Conservation (phyloP, 2,329 filamentous ascomycete genomes). For the Verticillium tricorpus region DNA sequence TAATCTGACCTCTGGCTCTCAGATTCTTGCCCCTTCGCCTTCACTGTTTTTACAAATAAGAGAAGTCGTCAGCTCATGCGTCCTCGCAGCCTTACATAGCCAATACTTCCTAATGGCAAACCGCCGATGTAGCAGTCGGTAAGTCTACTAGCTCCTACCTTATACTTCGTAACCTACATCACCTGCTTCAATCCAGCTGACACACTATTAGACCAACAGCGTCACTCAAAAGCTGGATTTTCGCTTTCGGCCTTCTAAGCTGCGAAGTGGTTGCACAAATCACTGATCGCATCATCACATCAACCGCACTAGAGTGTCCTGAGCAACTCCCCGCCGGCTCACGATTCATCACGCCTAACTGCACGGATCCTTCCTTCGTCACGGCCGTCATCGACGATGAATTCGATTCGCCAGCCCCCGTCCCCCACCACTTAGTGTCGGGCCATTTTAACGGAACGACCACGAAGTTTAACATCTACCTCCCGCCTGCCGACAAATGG, state of each 20-base stretch:
- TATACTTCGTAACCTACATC: too few species aligned
- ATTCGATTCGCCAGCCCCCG: slow-evolving; percentile 4
- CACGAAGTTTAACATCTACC: slow-evolving; percentile 18
- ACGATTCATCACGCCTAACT: background rate
- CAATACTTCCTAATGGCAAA: too few species aligned
- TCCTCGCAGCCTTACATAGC: too few species aligned
- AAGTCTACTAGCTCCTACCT: too few species aligned
- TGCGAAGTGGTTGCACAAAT: background rate
- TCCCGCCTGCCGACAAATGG: slow-evolving; percentile 11
- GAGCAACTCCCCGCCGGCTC: background rate
- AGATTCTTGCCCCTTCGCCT: too few species aligned
- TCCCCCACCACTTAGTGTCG: slow-evolving; percentile 11
- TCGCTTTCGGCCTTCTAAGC: background rate
- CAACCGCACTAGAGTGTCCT: background rate
- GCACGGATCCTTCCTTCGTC: background rate
- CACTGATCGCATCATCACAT: background rate
- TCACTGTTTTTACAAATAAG: too few species aligned
- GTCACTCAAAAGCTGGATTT: background rate
- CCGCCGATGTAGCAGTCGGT: too few species aligned
- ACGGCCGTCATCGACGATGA: slow-evolving; percentile 11
- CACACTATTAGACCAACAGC: too few species aligned
- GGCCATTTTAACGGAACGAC: slow-evolving; percentile 13
- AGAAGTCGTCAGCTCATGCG: too few species aligned
- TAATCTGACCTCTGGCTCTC: too few species aligned
- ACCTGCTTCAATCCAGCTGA: too few species aligned